Percentiles rank a stretch among this genome's conserved stretches.
phyloP scores from a whole-genome alignment of 1,139 yeast genomes.

The Magnusiomyces paraingens region DNA sequence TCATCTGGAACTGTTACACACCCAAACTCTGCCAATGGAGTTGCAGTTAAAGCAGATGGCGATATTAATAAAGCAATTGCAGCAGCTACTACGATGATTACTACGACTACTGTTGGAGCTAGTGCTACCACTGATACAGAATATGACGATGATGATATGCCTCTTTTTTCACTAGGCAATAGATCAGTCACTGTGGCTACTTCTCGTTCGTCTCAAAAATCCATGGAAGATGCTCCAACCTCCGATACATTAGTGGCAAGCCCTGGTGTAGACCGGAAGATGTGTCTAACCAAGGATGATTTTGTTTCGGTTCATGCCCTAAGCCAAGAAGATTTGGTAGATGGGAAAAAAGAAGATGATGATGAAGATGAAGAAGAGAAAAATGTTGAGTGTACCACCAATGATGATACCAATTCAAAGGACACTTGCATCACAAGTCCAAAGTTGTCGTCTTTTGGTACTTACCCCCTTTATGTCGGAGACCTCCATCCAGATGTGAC shows the following conservation, averaged over 20 bases:
- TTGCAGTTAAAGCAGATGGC: not conserved
- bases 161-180: not conserved
- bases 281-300: no score
- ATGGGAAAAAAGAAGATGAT: not conserved
- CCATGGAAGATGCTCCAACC: not conserved
- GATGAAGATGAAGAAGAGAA: not conserved
- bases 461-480: slow-evolving; percentile 42
- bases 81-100: no score
- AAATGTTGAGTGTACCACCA: not conserved
- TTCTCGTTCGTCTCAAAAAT: not conserved
- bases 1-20: not conserved
- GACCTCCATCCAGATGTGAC: slow-evolving; percentile 39
- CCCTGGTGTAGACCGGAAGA: not conserved
- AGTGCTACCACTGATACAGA: not conserved
- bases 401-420: not conserved
- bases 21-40: not conserved
- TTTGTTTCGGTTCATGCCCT: not conserved
- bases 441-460: slow-evolving; percentile 3
- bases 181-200: not conserved
- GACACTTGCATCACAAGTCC: not conserved
- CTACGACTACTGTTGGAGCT: no score
- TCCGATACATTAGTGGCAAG: not conserved
- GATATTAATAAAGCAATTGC: not conserved
- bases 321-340: not conserved
- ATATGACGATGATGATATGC: not conserved